Evolutionary conservation across 2,329 filamentous ascomycete genomes (phyloP), one percentile per base, ranked within the genome.

Genomic region (Alternaria hordeiaustralica): DNA sequence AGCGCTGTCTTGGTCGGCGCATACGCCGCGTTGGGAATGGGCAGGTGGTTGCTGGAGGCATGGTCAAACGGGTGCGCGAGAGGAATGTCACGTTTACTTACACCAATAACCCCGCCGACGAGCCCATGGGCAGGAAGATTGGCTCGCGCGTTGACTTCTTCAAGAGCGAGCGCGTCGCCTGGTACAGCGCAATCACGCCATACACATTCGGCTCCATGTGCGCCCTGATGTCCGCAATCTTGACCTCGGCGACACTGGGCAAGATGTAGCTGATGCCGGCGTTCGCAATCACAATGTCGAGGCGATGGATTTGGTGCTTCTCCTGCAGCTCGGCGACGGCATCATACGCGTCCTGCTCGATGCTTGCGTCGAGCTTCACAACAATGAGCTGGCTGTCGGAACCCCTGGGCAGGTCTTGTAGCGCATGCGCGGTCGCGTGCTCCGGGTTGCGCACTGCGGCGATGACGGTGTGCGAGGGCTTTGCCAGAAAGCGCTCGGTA

Each of bases 361-460:
- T 8, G 51, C 25, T 51, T 12, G 62, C 60, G 47, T 69, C 67
- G n/a, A 69, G 25, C 49, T 67, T 66, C 4, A 63, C 59, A 5
- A 67, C 25, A 20, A 69, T 59, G 8, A 67, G 45, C 7, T 36
- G 43, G 55, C 49, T 64, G 30, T 47, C 61, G 5, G 30, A 12
- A 33, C 47, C 62, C 21, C 23, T 70, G 18, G 71, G 66, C 5
- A 78, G 57, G 9, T 64, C 43, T 10, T 63, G 53, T 5, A 83
- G 73, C 6, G 71, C 65, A 2, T 71, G 33, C 5, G 73, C 69
- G 26, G 67, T 73, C 6, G 70, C 53, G 21, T 75, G 64, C 2
- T 61, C 49, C 1, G 70, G 75, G 33, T 78, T 66, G n/a, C 81
- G 81, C 28, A 81, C 72, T 5, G 77, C 80, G 18, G 79, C 81